Conservation (phyloP, 305 asterid genomes). For the Coffea humblotiana region DNA sequence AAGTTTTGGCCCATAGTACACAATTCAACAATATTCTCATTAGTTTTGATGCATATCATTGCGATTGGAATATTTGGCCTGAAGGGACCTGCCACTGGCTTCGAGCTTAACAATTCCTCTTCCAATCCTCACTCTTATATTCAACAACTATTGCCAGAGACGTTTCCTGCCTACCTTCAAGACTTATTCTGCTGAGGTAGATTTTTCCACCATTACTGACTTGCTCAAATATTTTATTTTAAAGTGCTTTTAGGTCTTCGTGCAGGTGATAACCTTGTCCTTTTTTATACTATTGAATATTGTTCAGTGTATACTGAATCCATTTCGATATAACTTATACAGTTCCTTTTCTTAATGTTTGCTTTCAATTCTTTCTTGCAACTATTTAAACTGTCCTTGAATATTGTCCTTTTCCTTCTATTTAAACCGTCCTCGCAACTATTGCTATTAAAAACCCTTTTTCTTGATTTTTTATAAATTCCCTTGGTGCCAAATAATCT, state of each 20-base stretch:
- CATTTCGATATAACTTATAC: not conserved
- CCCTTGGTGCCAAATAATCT: not conserved
- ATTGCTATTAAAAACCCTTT: not conserved
- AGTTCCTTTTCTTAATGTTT: too few relatives aligned
- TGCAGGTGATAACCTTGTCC: not conserved
- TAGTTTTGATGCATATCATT: slow-evolving; percentile 82
- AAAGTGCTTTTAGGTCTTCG: not conserved
- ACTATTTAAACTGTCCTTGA: too few relatives aligned
- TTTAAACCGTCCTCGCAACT: too few relatives aligned
- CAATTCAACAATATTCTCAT: slow-evolving; percentile 75
- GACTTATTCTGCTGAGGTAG: slow-evolving; percentile 87
- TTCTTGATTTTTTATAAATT: too few relatives aligned
- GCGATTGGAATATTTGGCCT: slow-evolving; percentile 91
- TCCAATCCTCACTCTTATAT: slow-evolving; percentile 84
- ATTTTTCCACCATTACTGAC: not conserved
- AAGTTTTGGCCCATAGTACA: slow-evolving; percentile 95
- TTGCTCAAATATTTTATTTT: not conserved
- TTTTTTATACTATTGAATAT: not conserved
- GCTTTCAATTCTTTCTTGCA: not conserved
- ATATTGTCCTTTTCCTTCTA: too few relatives aligned
- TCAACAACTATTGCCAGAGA: slow-evolving; percentile 78
- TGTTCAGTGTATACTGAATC: not conserved
- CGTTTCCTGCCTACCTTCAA: slow-evolving; percentile 83
- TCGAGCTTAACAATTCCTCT: slow-evolving; percentile 81
- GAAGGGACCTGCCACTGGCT: slow-evolving; percentile 81